phyloP scores from a whole-genome alignment of 2,329 filamentous ascomycete species.

The Verruconis gallopava region DNA sequence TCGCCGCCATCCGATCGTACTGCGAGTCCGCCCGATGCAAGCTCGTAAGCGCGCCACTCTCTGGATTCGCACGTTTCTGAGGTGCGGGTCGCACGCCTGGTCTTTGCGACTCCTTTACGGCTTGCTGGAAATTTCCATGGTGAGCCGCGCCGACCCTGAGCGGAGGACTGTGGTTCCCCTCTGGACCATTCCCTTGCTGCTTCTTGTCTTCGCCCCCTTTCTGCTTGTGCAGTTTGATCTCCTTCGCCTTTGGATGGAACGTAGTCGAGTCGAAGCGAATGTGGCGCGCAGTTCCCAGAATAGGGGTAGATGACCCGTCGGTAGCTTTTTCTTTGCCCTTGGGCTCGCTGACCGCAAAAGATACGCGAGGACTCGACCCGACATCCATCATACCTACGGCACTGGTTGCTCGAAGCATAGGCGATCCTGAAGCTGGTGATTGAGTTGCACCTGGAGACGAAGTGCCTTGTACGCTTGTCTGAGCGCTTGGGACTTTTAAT shows the following conservation, averaged over 20 bases:
- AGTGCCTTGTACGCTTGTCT: too few relatives aligned
- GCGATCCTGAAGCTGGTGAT: too few relatives aligned
- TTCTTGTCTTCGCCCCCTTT: background rate
- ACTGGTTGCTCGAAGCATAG: background rate
- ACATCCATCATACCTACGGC: background rate
- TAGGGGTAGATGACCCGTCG: background rate
- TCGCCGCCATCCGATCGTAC: conserved; percentile 7
- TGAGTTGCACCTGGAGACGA: too few relatives aligned
- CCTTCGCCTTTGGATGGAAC: background rate
- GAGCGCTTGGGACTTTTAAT: too few relatives aligned
- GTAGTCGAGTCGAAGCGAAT: background rate
- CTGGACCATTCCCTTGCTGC: background rate
- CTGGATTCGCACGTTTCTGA: background rate
- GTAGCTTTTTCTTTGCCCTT: conserved; percentile 4
- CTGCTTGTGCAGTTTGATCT: background rate
- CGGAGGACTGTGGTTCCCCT: background rate
- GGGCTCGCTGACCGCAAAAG: background rate
- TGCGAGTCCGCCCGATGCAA: background rate
- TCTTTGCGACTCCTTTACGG: too few relatives aligned
- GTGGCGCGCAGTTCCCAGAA: background rate
- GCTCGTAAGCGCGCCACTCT: background rate
- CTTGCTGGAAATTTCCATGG: too few relatives aligned
- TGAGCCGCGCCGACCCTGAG: too few relatives aligned
- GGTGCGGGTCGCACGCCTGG: background rate
- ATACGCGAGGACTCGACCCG: background rate